These are phyloP conservation scores for Biancaea sappan DNA, from an alignment of 306 rosid species.

Conservation along the genomic window DNA sequence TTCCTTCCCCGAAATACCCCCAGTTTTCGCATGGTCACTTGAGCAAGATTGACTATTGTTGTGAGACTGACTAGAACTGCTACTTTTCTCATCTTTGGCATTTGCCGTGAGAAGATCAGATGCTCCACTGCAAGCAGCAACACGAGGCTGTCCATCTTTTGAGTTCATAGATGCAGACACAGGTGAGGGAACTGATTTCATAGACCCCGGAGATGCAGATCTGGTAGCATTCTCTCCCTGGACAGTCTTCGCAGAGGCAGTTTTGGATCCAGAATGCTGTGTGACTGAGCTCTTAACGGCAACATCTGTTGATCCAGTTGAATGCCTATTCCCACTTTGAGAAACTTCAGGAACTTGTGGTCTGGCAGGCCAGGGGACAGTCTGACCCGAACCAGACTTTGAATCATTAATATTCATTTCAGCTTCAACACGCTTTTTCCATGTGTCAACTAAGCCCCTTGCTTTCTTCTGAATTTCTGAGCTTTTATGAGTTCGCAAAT, in stretches of 20 bases:
- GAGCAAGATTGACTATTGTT: constrained; percentile 62
- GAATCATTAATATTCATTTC: constrained; percentile 66
- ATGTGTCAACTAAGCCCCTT: constrained; percentile 64
- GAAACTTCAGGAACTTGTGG: constrained; percentile 52
- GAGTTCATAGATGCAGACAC: constrained; percentile 32
- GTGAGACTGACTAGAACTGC: constrained; percentile 71
- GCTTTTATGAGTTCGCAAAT: constrained; percentile 61
- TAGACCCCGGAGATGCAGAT: constrained; percentile 43
- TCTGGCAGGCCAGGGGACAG: constrained; percentile 58
- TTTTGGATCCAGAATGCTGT: constrained; percentile 47
- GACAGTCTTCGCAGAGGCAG: constrained; percentile 43
- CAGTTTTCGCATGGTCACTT: constrained; percentile 60
- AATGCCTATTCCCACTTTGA: constrained; percentile 47
- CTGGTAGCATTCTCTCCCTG: constrained; percentile 45
- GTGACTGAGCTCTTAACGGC: constrained; percentile 50
- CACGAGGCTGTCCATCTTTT: constrained; percentile 40
- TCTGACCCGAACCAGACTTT: constrained; percentile 56
- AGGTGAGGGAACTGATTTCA: constrained; percentile 34
- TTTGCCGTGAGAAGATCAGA: constrained; percentile 53
- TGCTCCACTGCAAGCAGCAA: constrained; percentile 37
- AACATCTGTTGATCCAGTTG: constrained; percentile 51
- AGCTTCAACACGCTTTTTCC: constrained; percentile 76
- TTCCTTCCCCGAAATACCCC: constrained; percentile 45
- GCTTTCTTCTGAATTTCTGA: constrained; percentile 64
- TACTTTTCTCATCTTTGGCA: constrained; percentile 64